phyloP scores from a whole-genome alignment of 306 rosid species.

The Vigna reflexopilosa region DNA sequence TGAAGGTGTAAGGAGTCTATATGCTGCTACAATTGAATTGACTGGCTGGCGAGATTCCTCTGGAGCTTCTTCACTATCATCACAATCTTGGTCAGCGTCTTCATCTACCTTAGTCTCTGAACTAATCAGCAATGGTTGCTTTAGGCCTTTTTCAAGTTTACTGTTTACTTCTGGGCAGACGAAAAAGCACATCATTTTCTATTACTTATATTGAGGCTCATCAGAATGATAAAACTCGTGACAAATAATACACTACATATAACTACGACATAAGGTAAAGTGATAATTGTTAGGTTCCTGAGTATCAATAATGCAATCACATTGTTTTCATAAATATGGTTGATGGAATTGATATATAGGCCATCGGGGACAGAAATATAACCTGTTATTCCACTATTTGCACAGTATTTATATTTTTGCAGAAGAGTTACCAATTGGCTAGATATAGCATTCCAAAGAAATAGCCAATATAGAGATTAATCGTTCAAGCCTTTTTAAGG shows the following conservation, averaged over 20 bases:
- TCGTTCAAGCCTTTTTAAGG: neutral
- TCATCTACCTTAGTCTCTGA: conserved; percentile 69
- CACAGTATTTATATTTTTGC: neutral
- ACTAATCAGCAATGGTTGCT: conserved; percentile 74
- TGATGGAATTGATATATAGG: neutral
- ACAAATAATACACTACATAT: conserved; percentile 3
- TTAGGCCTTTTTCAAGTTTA: conserved; percentile 72
- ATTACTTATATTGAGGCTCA: conserved; percentile 40
- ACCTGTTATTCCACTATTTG: neutral
- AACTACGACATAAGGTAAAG: conserved; percentile 5
- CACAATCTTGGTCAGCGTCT: conserved; percentile 78
- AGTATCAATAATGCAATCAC: neutral
- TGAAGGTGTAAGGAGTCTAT: conserved; percentile 97
- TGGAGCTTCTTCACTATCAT: conserved; percentile 90
- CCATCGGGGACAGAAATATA: neutral
- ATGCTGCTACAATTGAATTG: conserved; percentile 77
- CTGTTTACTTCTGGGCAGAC: conserved; percentile 46
- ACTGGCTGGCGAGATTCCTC: conserved; percentile 82
- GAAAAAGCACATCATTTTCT: conserved; percentile 46
- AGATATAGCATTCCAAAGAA: neutral
- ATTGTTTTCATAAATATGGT: conserved; percentile 6
- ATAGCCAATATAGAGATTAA: conserved; percentile 6
- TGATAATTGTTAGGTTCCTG: neutral
- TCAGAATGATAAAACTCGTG: conserved; percentile 32
- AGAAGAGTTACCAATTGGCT: neutral